Evolutionary conservation across 176 grass and related monocot species (phyloP).

Genomic region (Bromus sterilis): DNA sequence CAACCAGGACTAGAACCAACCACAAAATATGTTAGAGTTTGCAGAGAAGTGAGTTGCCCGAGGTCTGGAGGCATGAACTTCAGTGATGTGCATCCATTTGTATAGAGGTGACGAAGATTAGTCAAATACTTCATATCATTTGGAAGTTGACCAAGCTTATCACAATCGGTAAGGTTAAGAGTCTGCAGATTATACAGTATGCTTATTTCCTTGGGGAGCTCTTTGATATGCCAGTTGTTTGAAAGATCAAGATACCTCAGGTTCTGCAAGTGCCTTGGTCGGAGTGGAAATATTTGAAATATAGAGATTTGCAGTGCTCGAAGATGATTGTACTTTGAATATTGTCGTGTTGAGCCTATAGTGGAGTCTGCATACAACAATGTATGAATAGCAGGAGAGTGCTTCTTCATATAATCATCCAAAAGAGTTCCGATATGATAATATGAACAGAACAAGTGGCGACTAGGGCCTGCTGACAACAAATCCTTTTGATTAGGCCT

Average conservation of each 20-base stretch:
- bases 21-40: conserved; percentile 1
- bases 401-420: neutral
- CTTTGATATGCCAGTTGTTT: rapidly evolving
- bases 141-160: rapidly evolving
- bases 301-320: neutral
- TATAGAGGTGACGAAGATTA: conserved; percentile 17
- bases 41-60: neutral
- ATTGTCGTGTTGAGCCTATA: rapidly evolving
- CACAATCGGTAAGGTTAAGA: neutral
- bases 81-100: neutral
- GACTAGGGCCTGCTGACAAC: neutral
- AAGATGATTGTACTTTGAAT: neutral
- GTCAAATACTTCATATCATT: conserved; percentile 31
- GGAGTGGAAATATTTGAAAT: neutral
- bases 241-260: neutral
- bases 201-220: neutral
- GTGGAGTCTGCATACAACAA: rapidly evolving
- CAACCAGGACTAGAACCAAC: neutral
- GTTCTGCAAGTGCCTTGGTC: neutral
- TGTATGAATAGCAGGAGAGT: neutral
- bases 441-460: neutral
- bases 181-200: neutral
- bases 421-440: rapidly evolving
- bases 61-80: conserved; percentile 3
- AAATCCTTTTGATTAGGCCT: neutral